phyloP scores from a whole-genome alignment of 2,329 filamentous ascomycete genomes.

The Colletotrichum incanum region DNA sequence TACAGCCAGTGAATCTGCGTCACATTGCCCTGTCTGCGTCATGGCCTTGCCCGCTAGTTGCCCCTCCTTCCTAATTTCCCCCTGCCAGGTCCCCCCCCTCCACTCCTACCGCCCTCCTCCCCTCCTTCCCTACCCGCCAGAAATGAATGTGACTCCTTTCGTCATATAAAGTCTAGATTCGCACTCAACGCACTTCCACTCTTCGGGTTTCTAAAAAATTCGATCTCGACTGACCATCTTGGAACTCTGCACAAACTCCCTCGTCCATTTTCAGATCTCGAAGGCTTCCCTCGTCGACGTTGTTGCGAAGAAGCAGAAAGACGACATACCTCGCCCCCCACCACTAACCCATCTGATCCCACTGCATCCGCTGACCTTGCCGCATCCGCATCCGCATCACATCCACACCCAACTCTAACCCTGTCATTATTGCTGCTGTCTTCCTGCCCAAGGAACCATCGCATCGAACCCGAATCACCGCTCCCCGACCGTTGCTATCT shows the following conservation, averaged over 20 bases:
- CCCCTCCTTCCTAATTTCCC: conserved; percentile 45
- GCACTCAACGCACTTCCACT: conserved; percentile 3
- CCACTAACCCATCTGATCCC: conserved; percentile 26
- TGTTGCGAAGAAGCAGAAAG: conserved; percentile 8
- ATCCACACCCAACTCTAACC: conserved; percentile 25
- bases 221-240: not conserved
- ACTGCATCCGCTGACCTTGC: conserved; percentile 35
- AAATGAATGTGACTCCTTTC: conserved; percentile 28
- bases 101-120: conserved; percentile 21
- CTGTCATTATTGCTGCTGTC: conserved; percentile 29
- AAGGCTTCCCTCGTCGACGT: conserved; percentile 2
- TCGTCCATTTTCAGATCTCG: conserved; percentile 4
- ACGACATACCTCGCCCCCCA: conserved; percentile 33
- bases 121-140: conserved; percentile 31
- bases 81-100: conserved; percentile 45
- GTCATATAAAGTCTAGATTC: conserved; percentile 35
- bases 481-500: conserved; percentile 21
- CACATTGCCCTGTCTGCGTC: conserved; percentile 42
- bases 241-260: not conserved
- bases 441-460: conserved; percentile 38
- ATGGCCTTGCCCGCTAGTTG: conserved; percentile 40
- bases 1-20: conserved; percentile 39
- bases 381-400: conserved; percentile 13
- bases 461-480: conserved; percentile 30
- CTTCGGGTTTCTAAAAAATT: not conserved